Percentiles rank a stretch among this genome's conserved stretches.
These are phyloP conservation scores for Rhizopogon rudus DNA, from an alignment of 768 basidiomycete species.

Conservation along the genomic window DNA sequence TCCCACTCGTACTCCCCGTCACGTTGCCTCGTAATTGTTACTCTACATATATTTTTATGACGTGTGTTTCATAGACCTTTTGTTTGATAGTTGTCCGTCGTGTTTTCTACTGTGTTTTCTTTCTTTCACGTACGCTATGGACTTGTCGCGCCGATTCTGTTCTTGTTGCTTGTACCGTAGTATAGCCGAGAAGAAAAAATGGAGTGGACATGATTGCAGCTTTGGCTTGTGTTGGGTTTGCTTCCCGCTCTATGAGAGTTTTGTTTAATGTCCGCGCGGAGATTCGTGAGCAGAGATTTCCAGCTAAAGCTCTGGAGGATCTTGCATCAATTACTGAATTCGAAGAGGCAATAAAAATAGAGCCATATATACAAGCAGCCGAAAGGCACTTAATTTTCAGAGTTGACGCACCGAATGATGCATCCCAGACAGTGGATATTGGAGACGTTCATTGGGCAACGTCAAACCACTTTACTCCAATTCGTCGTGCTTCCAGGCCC, in stretches of 20 bases:
- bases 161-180: conserved; percentile 7
- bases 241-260: too few species aligned
- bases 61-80: conserved; percentile 9
- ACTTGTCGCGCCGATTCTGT: conserved; percentile 3
- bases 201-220: conserved; percentile 53
- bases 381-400: too few species aligned
- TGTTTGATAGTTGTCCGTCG: background rate
- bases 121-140: conserved; percentile 7
- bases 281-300: too few species aligned
- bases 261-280: too few species aligned
- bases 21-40: conserved; percentile 21
- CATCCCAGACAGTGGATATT: too few species aligned
- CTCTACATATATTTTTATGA: conserved; percentile 22
- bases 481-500: background rate
- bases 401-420: too few species aligned
- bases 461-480: too few species aligned
- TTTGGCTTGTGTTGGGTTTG: conserved; percentile 58
- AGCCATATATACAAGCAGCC: too few species aligned
- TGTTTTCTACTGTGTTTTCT: conserved; percentile 2
- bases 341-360: too few species aligned
- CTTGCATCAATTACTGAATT: too few species aligned
- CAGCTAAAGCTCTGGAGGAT: too few species aligned
- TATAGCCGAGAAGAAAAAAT: conserved; percentile 54
- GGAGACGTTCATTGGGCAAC: too few species aligned
- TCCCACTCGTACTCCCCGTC: background rate